phyloP scores from a whole-genome alignment of 2,329 filamentous ascomycete genomes.

The Bimuria novae-zelandiae region DNA sequence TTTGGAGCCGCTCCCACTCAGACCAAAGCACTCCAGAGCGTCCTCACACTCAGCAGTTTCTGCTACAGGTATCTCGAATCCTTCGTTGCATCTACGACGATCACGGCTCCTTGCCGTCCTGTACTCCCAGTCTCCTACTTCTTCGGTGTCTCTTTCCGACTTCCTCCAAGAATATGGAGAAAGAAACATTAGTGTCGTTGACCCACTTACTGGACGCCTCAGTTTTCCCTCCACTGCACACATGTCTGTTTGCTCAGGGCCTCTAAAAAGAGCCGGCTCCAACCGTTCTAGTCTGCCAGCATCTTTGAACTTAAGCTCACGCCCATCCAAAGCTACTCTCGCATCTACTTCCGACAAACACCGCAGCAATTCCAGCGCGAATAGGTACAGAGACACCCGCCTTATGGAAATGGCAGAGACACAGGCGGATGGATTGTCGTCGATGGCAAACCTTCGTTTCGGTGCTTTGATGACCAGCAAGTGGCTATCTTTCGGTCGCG shows the following conservation, averaged over 20 bases:
- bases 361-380: conserved; percentile 38
- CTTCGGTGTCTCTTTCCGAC: conserved; percentile 59
- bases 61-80: conserved; percentile 25
- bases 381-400: conserved; percentile 60
- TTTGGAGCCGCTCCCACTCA: conserved; percentile 36
- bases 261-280: conserved; percentile 31
- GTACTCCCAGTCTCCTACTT: conserved; percentile 55
- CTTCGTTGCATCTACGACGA: conserved; percentile 52
- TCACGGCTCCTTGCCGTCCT: conserved; percentile 58
- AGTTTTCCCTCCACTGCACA: conserved; percentile 41
- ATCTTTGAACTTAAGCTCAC: conserved; percentile 33
- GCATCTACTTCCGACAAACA: conserved; percentile 39
- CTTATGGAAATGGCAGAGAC: conserved; percentile 52
- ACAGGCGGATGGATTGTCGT: conserved; percentile 44
- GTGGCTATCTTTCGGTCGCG: conserved; percentile 83
- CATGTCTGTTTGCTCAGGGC: conserved; percentile 33
- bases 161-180: conserved; percentile 58
- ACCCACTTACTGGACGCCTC: conserved; percentile 45
- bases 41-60: conserved; percentile 40
- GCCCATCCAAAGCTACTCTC: conserved; percentile 39
- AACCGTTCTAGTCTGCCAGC: conserved; percentile 43
- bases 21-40: conserved; percentile 24
- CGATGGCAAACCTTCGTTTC: conserved; percentile 76
- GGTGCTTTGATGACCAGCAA: conserved; percentile 85
- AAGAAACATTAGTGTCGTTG: conserved; percentile 43